Base-by-base conservation (phyloP, 2,329 filamentous ascomycete species). In the Fusarium armeniacum region DNA sequence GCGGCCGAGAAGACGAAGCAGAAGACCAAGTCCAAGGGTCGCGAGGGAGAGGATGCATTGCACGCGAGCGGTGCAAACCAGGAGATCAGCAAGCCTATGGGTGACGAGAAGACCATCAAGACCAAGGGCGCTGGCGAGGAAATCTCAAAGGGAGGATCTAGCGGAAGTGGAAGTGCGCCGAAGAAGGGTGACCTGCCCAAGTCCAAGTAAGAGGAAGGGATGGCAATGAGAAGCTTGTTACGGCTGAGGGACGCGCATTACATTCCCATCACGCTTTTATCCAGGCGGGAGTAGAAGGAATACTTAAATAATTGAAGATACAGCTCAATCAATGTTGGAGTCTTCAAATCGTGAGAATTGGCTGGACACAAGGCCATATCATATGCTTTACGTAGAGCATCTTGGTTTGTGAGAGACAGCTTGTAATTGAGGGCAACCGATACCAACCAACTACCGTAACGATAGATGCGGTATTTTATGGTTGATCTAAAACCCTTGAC, bases 1-100 rank as follows among this genome's bases (percentile, higher is more conserved):
- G 87, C 89, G 79, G 86, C 82, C 74, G 76, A 79, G 24, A 86
- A 89, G 80, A 86, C 82, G 71, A 69, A 79, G 8, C 71, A 78
- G 32, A 83, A 83, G 11, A 79, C 76, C 9, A 75, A 81, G 32
- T 67, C 82, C 7, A 69, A 63, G 57, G 61, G 62, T 5, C 46
- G 46, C 54, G 55, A 69, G 61, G 70, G 71, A 35, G 58, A 56
- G 13, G 75, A 76, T 26, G 76, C 81, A 36, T 75, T 87, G 18
- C 75, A 84, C 8, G 74, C 76, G 15, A 84, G 81, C 73, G 81
- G 83, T 13, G 82, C 85, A 40, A 81, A 86, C 73, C 76, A 81
- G 70, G 77, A 78, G 8, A 72, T 85, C 20, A 83, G 81, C 28
- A 80, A 78, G 71, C 76, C 80, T 8, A 76, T 77, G 59, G 79